Evolutionary conservation across 768 basidiomycete genomes (phyloP), one percentile per base, ranked within the genome.

Genomic region (Lyophyllum atratum): DNA sequence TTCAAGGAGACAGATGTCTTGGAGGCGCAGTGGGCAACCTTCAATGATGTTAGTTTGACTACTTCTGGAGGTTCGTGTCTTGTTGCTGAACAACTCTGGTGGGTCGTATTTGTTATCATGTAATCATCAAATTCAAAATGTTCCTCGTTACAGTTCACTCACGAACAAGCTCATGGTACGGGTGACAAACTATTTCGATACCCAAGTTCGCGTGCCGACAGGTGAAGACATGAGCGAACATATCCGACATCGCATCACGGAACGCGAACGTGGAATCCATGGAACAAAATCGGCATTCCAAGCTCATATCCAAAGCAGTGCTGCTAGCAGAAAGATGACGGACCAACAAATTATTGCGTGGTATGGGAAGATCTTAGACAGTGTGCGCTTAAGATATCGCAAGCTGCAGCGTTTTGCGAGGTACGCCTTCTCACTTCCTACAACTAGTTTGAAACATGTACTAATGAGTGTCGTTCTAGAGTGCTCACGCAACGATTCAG

Each of bases 1-100:
- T 95, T 98, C 79, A 94, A 95, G 68, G 97, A 99, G 77, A 97
- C 95, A 0, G 96, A 98, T 69, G 86, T 98, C n/a, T 80, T 99
- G 34, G 96, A 99, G 68, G 87, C 90, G 6, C 95, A 98, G 65
- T 96, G 95, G 92, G 89, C 91, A 19, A 95, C 96, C 21, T 87
- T 98, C 72, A 92, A 91, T 61, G 92, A 92, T 69, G 93, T 96
- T 50, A 94, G 93, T 56, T 79, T 95, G 70, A 91, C 88, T 34
- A 89, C 94, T 9, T 79, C 85, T 19, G 92, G 92, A 4, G 97
- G 95, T 22, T 94, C 96, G 19, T 74, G 90, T 51, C 76, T 96
- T 4, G 95, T 99, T 10, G 95, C 95, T 11, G 96, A 98, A 73
- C 93, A 97, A 65, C 84, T 98, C 63, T 96, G 94, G 96, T 96